These are phyloP conservation scores for Limonium bicolor DNA, from an alignment of 148 eudicot species.

Conservation along the genomic window DNA sequence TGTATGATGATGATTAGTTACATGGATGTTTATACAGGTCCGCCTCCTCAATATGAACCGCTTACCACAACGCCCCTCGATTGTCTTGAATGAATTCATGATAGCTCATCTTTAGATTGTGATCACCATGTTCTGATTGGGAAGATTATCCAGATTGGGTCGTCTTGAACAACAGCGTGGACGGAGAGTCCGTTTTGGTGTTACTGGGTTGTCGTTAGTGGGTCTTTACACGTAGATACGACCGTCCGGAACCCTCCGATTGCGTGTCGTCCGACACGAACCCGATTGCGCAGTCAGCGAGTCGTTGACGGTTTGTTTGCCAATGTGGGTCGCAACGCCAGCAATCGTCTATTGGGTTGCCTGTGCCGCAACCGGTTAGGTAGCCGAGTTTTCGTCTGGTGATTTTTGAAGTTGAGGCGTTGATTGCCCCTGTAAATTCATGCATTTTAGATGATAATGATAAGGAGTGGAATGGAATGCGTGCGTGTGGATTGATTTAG, in stretches of 20 bases:
- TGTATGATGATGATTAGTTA: slow-evolving; percentile 72
- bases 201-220: slow-evolving; percentile 47
- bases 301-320: slow-evolving; percentile 37
- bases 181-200: slow-evolving; percentile 83
- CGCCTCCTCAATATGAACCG: slow-evolving; percentile 84
- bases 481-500: too few species aligned
- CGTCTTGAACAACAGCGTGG: slow-evolving; percentile 77
- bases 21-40: slow-evolving; percentile 66
- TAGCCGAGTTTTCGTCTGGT: slow-evolving; percentile 50
- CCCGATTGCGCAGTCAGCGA: slow-evolving; percentile 58
- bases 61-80: slow-evolving; percentile 70
- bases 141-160: slow-evolving; percentile 78
- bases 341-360: slow-evolving; percentile 59
- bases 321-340: slow-evolving; percentile 56
- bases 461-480: too few species aligned
- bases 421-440: too few species aligned
- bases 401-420: too few species aligned
- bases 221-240: too few species aligned
- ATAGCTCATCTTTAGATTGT: slow-evolving; percentile 60
- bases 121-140: slow-evolving; percentile 76
- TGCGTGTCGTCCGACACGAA: too few species aligned
- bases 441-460: too few species aligned
- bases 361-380: slow-evolving; percentile 16
- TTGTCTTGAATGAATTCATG: slow-evolving; percentile 91
- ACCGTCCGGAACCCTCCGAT: too few species aligned